Conservation (phyloP, 2,329 filamentous ascomycete species). For the Pseudogymnoascus verrucosus region DNA sequence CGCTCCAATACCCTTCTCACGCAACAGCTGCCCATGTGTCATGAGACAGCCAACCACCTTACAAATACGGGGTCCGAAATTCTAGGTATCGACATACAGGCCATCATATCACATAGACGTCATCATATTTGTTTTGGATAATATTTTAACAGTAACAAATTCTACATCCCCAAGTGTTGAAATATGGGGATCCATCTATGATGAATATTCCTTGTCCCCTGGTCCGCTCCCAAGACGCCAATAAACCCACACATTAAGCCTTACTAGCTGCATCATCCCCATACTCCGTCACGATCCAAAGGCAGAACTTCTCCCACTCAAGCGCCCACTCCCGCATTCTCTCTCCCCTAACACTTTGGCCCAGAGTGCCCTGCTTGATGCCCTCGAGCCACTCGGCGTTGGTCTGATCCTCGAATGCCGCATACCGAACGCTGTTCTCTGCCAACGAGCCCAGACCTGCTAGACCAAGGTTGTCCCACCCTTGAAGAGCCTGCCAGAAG, state of each 20-base stretch:
- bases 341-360: conserved; percentile 60
- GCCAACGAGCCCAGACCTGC: conserved; percentile 79
- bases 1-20: background rate
- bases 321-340: conserved; percentile 69
- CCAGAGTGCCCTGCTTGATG: conserved; percentile 66
- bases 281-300: conserved; percentile 81
- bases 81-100: background rate
- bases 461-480: conserved; percentile 83
- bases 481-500: conserved; percentile 89
- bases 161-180: conserved; percentile 1
- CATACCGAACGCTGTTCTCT: conserved; percentile 89
- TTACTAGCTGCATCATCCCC: conserved; percentile 31
- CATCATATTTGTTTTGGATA: background rate
- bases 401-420: conserved; percentile 74
- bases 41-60: background rate
- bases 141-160: background rate
- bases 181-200: conserved; percentile 4
- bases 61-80: background rate
- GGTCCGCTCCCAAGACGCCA: background rate
- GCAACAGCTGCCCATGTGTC: background rate
- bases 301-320: conserved; percentile 83
- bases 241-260: background rate
- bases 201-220: background rate
- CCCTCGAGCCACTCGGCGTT: conserved; percentile 63
- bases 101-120: background rate